Evolutionary conservation across 78 protist genomes (phyloP), one percentile per base, ranked within the genome.

Genomic region (slime mould (Dictyostelium discoideum)): DNA sequence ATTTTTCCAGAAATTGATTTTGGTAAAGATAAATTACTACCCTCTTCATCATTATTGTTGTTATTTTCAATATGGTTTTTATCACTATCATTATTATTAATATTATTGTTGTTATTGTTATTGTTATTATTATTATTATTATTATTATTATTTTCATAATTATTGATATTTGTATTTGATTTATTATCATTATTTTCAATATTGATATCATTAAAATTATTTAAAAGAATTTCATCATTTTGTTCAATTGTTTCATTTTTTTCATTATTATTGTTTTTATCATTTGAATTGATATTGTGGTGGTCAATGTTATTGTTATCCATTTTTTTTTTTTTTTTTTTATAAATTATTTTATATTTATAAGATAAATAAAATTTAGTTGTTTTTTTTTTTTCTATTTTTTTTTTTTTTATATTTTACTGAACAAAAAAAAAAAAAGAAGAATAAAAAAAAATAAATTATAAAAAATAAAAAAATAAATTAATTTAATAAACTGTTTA

Each of bases 1-100:
- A 90, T 90, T 85, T 90, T 90, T 24, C 95, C 95, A 48, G 94
- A 79, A 32, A 24, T n/a, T 24, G 67, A 82, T 44, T 32, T 82
- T 26, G 18, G 37, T 69, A n/a, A 69, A 22, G 77, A 26, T 69
- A 69, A 26, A n/a, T 24, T 69, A 69, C 40, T 11, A 7, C 39
- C 74, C 1, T 72, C 79, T 11, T 29, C 81, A 74, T 32, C 40
- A 29, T 42, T 39, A 60, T 87, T 74, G 26, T 18, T 2, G 14
- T 89, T 3, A 42, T 60, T 60, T 13, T 60, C 26, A 20, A 46
- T 22, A 86, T 67, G 3, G 29, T 46, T 9, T 46, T 54, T n/a
- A 63, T 29, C 5, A 24, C 26, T 80, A 65, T 24, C 50, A 46
- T 80, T 50, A 65, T n/a, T 80, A 20, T 22, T 48, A 4, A 0